These are phyloP conservation scores for Xerocomellus amylosporus DNA, from an alignment of 768 basidiomycete genomes.

Conservation along the genomic window DNA sequence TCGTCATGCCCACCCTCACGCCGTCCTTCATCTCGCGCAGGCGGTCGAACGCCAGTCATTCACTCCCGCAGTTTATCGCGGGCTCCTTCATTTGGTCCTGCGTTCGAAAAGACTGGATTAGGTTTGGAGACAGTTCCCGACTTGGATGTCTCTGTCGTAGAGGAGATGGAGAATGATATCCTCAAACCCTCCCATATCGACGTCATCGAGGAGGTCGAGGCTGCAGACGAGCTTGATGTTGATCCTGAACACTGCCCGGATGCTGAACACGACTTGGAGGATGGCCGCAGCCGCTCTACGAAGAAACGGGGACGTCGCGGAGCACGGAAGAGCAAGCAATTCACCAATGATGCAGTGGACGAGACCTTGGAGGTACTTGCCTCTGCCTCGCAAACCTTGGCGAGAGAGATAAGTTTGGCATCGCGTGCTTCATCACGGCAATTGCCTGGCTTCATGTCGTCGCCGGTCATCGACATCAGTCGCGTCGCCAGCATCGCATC, in stretches of 20 bases:
- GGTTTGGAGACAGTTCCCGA: slow-evolving; percentile 50
- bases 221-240: slow-evolving; percentile 32
- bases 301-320: slow-evolving; percentile 84
- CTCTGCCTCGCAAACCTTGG: slow-evolving; percentile 75
- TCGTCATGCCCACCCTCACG: slow-evolving; percentile 64
- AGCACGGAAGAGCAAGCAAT: slow-evolving; percentile 68
- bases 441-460: slow-evolving; percentile 12
- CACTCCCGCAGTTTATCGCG: slow-evolving; percentile 58
- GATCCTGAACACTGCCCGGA: slow-evolving; percentile 19
- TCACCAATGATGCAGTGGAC: slow-evolving; percentile 35
- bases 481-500: slow-evolving; percentile 22
- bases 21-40: slow-evolving; percentile 67
- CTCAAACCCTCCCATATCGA: slow-evolving; percentile 25
- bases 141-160: slow-evolving; percentile 38
- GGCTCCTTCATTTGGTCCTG: slow-evolving; percentile 59
- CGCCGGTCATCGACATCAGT: slow-evolving; percentile 23
- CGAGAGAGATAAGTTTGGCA: slow-evolving; percentile 76
- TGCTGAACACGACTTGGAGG: slow-evolving; percentile 33
- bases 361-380: slow-evolving; percentile 69
- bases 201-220: slow-evolving; percentile 38
- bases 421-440: slow-evolving; percentile 47
- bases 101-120: slow-evolving; percentile 41
- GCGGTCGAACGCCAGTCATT: slow-evolving; percentile 52
- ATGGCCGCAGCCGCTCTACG: slow-evolving; percentile 51
- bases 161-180: slow-evolving; percentile 42